Evolutionary conservation across 768 basidiomycete genomes (phyloP), one percentile per base, ranked within the genome.

Genomic region (Thelephora aurantiotincta): DNA sequence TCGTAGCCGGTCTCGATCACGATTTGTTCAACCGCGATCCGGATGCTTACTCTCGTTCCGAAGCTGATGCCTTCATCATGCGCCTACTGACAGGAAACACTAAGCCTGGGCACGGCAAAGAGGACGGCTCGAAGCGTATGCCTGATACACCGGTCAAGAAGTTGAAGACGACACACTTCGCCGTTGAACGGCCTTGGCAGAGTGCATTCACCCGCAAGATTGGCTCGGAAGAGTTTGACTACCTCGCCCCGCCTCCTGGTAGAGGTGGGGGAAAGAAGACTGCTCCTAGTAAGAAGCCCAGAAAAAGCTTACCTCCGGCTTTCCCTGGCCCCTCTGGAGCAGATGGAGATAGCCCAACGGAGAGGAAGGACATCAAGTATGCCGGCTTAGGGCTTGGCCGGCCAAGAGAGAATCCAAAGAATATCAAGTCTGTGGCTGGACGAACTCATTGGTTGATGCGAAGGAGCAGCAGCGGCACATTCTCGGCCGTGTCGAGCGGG

Each of bases 121-220:
- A 52, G 19, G 53, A 60, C 63, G 38, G 5, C 16, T 64, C 59
- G 14, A 87, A 84, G 69, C 78, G 70, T 48, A 74, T 76, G 5
- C 86, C 86, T 1, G 84, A 82, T 0, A 89, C 86, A 12, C 86
- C 86, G 1, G 82, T 86, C n/a, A 89, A 89, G 70, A 78, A 71
- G 57, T 60, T 69, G 49, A 80, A 80, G 63, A 78, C 75, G 18
- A 70, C 72, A 35, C 69, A 74, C 56, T 64, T 80, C 50, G 51
- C 41, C 14, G 51, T 50, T 11, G 73, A 76, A 44, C 69, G 84
- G 9, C 82, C 80, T 3, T 88, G 84, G 84, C 84, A 86, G 60
- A 87, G 85, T 57, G 84, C 84, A 3, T 73, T 87, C 16, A 73
- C 84, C 12, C 62, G 71, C 53, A 85, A 82, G 60, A 76, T 85